Conservation (phyloP, 352 stramenopile species). For the Phytopythium mirpurense region DNA sequence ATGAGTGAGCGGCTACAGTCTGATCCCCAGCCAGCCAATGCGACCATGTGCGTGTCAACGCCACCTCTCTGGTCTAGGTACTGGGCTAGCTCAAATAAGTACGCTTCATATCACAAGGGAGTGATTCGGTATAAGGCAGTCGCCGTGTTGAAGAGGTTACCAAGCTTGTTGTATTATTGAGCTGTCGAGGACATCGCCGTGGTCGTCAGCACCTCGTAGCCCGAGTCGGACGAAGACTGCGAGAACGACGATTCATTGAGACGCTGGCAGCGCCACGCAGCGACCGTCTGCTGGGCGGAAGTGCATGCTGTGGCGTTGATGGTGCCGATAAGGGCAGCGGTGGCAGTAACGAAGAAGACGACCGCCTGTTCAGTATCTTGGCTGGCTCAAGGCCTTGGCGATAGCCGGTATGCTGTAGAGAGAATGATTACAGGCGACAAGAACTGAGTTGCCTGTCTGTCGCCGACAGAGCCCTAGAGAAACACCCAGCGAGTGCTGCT, state of each 20-base stretch:
- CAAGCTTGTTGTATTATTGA: too few relatives aligned
- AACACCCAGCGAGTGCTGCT: too few relatives aligned
- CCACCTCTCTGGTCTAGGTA: background rate
- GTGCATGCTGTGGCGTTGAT: slow-evolving; percentile 14
- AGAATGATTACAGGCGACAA: too few relatives aligned
- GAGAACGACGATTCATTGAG: slow-evolving; percentile 15
- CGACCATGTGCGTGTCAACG: background rate
- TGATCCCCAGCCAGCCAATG: background rate
- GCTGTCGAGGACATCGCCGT: slow-evolving; percentile 13
- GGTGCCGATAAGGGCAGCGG: slow-evolving; percentile 10
- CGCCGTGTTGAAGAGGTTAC: too few relatives aligned
- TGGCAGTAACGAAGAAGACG: slow-evolving; percentile 13
- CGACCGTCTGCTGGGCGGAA: slow-evolving; percentile 13
- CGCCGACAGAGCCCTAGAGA: too few relatives aligned
- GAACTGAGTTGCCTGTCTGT: too few relatives aligned
- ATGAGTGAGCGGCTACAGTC: too few relatives aligned
- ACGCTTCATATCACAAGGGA: too few relatives aligned
- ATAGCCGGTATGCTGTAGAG: too few relatives aligned
- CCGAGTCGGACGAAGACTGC: slow-evolving; percentile 11
- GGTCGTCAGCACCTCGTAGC: slow-evolving; percentile 21
- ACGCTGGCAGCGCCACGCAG: slow-evolving; percentile 10
- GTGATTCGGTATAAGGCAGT: too few relatives aligned
- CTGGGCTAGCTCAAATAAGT: background rate
- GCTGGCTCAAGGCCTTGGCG: too few relatives aligned
- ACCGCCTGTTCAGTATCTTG: too few relatives aligned